A percentile compares a stretch with the other conserved stretches of the same genome.
These are phyloP conservation scores for Tetrahymena borealis DNA, from an alignment of 73 alveolate species.

Conservation along the genomic window DNA sequence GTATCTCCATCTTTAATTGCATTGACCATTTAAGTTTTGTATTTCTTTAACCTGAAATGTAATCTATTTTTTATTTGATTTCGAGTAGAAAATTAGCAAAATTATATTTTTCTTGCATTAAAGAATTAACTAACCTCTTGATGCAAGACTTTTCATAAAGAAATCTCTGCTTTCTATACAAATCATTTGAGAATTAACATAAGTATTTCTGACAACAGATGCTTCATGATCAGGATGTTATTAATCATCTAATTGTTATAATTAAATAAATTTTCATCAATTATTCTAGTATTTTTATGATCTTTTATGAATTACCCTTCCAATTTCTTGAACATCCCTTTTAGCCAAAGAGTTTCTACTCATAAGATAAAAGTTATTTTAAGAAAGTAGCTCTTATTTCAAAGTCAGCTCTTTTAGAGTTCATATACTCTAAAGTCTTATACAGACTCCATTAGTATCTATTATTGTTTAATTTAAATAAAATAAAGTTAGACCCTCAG, in stretches of 20 bases:
- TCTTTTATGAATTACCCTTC: neutral
- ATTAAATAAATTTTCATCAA: neutral
- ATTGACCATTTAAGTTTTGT: neutral
- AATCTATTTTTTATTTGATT: neutral
- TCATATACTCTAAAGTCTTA: slow-evolving; percentile 70
- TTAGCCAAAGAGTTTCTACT: neutral
- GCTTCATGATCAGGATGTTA: neutral
- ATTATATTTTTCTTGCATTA: neutral
- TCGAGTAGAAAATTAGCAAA: neutral
- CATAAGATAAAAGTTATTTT: neutral
- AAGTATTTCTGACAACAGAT: neutral
- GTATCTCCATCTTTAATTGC: neutral
- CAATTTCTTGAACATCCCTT: neutral
- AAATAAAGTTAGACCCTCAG: no score
- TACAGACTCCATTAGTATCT: slow-evolving; percentile 69
- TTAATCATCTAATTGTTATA: neutral
- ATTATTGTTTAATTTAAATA: neutral
- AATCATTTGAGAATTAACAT: neutral
- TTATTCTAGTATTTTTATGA: neutral
- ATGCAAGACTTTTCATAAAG: neutral
- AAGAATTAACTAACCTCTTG: neutral
- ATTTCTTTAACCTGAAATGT: neutral
- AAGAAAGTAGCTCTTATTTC: slow-evolving; percentile 73
- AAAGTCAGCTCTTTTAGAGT: slow-evolving; percentile 71
- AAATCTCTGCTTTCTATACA: neutral